Conservation (phyloP, 495 filamentous ascomycete species). For the Neurospora pannonica region DNA sequence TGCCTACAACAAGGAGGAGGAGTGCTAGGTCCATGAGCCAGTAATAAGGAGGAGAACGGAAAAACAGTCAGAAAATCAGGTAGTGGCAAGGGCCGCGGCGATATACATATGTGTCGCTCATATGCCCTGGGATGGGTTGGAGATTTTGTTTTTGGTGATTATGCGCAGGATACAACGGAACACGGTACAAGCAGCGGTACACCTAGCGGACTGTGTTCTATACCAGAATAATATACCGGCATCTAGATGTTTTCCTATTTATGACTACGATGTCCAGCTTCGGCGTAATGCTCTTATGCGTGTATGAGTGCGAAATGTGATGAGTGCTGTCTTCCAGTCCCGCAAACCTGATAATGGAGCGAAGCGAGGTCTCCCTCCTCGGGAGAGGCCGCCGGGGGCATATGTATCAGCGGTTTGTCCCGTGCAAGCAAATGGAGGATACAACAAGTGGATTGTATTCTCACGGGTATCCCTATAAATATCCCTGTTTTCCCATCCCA, state of each 20-base stretch:
- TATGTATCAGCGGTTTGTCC: background rate
- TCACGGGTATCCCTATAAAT: background rate
- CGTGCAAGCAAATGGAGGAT: background rate
- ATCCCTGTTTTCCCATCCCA: background rate
- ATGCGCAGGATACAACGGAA: background rate
- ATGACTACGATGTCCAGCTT: background rate
- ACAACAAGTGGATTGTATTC: background rate
- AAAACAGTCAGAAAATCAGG: background rate
- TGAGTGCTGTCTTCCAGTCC: background rate
- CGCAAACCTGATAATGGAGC: background rate
- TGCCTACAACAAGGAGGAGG: too few relatives aligned
- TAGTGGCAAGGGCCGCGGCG: background rate
- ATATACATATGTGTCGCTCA: background rate
- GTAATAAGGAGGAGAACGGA: too few relatives aligned
- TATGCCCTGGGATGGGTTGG: background rate
- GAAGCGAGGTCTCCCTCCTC: background rate
- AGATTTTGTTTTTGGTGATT: background rate
- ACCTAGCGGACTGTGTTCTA: background rate
- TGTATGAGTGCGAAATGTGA: background rate
- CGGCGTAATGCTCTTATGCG: background rate
- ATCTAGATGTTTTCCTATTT: background rate
- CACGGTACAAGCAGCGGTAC: background rate
- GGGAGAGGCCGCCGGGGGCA: background rate
- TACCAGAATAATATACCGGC: background rate
- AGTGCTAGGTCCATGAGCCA: too few relatives aligned